These are phyloP conservation scores for Chalciporus sphaerocephalus DNA, from an alignment of 768 basidiomycete genomes.

Conservation along the genomic window DNA sequence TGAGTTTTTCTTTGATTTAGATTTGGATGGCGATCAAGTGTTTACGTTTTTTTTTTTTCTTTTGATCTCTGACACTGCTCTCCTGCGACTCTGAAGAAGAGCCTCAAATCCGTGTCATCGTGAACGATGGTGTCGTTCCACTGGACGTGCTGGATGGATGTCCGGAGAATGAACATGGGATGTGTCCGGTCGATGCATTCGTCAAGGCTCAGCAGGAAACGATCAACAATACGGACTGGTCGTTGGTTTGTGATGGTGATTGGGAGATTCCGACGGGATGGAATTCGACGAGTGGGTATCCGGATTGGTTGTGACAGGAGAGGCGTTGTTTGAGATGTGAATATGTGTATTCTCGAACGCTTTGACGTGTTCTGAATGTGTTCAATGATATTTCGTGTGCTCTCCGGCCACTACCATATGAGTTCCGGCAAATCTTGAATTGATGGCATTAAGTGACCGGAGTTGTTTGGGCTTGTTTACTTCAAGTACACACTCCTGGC, in stretches of 20 bases:
- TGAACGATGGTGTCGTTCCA: slow-evolving; percentile 81
- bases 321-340: not conserved
- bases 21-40: too few relatives aligned
- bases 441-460: not conserved
- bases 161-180: slow-evolving; percentile 63
- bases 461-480: slow-evolving; percentile 20
- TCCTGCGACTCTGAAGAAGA: slow-evolving; percentile 46
- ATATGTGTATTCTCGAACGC: too few relatives aligned
- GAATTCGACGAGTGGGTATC: slow-evolving; percentile 68
- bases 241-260: slow-evolving; percentile 64
- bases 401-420: not conserved
- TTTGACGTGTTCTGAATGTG: too few relatives aligned
- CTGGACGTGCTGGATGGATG: slow-evolving; percentile 72
- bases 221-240: slow-evolving; percentile 62
- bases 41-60: too few relatives aligned
- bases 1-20: slow-evolving; percentile 33
- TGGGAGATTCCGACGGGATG: slow-evolving; percentile 70
- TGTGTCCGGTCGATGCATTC: slow-evolving; percentile 72
- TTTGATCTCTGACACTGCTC: slow-evolving; percentile 42
- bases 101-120: slow-evolving; percentile 69
- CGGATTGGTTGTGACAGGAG: slow-evolving; percentile 18
- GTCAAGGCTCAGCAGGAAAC: slow-evolving; percentile 62
- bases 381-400: too few relatives aligned
- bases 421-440: not conserved
- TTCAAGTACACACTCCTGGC: not conserved